Base-by-base conservation (phyloP, 805 yeast species). In the Ogataea paraovalis region DNA sequence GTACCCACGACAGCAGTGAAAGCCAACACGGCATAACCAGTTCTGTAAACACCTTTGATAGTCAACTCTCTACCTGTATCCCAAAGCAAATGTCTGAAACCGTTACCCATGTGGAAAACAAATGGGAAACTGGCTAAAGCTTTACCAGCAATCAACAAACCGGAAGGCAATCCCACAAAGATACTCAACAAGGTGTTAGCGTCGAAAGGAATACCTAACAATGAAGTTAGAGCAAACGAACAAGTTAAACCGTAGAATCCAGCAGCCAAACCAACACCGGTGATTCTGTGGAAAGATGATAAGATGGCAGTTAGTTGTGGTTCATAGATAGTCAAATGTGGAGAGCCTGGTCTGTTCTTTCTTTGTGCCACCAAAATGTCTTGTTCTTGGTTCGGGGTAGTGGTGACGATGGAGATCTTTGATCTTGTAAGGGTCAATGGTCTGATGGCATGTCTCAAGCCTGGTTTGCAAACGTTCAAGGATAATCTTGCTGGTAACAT, bases 31-130 rank as follows among this genome's bases (percentile, higher is more conserved):
- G 79, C 72, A 70, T 88, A 87, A 54, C 97, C 98, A 33, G 97
- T 90, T 71, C 85, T 81, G 81, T 87, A 86, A 48, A 94, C 97
- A 57, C 96, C 97, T 64, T 85, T 80, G 58, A 87, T 62, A 52
- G 90, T 78, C 65, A 92, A 77, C 68, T 85, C 87, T 57, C 72
- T 75, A 66, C 96, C 96, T 45, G 82, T 67, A 68, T 94, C 99
- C 99, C 99, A 94, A 47, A 87, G 64, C 69, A 92, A 73, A 68
- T 94, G 99, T 79, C 99, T 88, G 54, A 92, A 51, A 60, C 98
- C 97, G 67, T 91, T 89, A 66, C 75, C 80, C 41, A 78, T 61
- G 70, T 94, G 99, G 85, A 80, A 90, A 27, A 86, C 85, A 69
- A 94, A 89, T 56, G 97, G 91, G 73, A 79, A 79, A 8, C 94